Conservation (phyloP, 768 basidiomycete species). For the Krasilnikovozyma curviuscula region DNA sequence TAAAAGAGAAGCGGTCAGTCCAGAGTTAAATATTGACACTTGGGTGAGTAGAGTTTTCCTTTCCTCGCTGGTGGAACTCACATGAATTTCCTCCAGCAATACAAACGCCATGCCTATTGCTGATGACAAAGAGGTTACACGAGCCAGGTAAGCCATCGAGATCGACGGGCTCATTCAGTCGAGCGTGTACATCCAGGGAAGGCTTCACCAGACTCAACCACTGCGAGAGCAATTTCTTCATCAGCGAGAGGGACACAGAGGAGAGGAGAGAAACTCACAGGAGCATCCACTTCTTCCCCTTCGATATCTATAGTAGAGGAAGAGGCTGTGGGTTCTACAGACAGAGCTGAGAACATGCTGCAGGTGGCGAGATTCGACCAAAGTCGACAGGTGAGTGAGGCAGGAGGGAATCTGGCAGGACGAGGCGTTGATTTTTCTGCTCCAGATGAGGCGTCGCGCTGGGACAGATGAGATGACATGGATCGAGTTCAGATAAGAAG, state of each 20-base stretch:
- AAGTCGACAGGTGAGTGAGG: too few relatives aligned
- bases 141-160: neutral
- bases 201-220: conserved; percentile 12
- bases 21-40: too few relatives aligned
- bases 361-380: too few relatives aligned
- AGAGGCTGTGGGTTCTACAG: neutral
- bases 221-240: neutral
- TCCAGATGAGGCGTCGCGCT: too few relatives aligned
- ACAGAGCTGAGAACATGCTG: too few relatives aligned
- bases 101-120: neutral
- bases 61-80: conserved; percentile 2
- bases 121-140: conserved; percentile 7
- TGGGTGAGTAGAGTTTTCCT: too few relatives aligned
- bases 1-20: too few relatives aligned
- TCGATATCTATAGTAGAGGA: conserved; percentile 1
- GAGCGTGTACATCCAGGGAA: conserved; percentile 1
- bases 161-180: neutral
- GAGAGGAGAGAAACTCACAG: neutral
- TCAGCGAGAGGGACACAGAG: neutral
- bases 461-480: too few relatives aligned
- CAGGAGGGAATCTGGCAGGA: too few relatives aligned
- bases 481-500: too few relatives aligned
- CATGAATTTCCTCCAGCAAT: conserved; percentile 1
- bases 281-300: conserved; percentile 9
- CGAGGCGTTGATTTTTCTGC: too few relatives aligned